Conservation (phyloP, 495 filamentous ascomycete genomes). For the Choiromyces venosus region DNA sequence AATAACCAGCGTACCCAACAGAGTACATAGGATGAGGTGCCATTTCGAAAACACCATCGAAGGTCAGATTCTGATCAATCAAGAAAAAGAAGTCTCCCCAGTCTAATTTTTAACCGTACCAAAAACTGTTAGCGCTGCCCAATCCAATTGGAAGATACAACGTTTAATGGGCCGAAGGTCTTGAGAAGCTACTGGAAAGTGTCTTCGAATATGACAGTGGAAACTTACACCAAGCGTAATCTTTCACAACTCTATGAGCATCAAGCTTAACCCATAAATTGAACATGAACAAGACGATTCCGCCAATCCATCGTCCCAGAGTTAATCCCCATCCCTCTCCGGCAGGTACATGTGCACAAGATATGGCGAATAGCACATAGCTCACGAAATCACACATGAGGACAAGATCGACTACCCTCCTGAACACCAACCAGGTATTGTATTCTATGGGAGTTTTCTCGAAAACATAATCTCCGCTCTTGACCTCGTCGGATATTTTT, state of each 20-base stretch:
- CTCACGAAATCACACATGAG: constrained; percentile 98
- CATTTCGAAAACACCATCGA: constrained; percentile 98
- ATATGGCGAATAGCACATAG: constrained; percentile 90
- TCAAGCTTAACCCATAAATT: constrained; percentile 99
- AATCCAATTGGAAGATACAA: not conserved
- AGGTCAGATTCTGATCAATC: constrained; percentile 94
- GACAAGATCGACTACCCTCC: constrained; percentile 89
- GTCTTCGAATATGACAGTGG: not conserved
- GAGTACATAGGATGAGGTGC: constrained; percentile 99
- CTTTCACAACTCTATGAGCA: constrained; percentile 96
- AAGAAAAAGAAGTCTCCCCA: constrained; percentile 99
- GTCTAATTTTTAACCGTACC: constrained; percentile 44
- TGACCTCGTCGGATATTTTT: constrained; percentile 66
- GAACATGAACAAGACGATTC: constrained; percentile 76
- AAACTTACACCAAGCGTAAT: constrained; percentile 79
- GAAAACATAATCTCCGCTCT: constrained; percentile 72
- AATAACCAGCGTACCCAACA: constrained; percentile 95
- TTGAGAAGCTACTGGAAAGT: not conserved
- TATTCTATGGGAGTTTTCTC: constrained; percentile 91
- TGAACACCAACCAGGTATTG: constrained; percentile 97
- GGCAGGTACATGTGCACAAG: constrained; percentile 68
- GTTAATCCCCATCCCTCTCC: constrained; percentile 66
- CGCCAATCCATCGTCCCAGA: constrained; percentile 70
- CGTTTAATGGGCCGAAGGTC: not conserved
- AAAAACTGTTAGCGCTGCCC: constrained; percentile 19